Conservation (phyloP, 148 eudicot genomes). For the Drosera capensis region DNA sequence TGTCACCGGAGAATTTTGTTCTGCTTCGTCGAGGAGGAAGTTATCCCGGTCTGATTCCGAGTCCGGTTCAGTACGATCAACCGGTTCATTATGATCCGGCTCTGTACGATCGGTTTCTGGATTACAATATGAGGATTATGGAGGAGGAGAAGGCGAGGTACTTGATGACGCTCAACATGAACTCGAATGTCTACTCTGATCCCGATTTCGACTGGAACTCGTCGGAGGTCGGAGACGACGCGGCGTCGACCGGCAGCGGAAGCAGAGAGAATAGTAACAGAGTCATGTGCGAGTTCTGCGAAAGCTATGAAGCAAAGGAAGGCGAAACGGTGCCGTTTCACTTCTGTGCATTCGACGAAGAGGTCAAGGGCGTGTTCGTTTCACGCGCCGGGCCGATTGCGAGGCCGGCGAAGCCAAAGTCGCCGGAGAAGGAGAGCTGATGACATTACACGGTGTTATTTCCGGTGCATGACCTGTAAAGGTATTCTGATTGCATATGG, state of each 20-base stretch:
- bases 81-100: neutral
- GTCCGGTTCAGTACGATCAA: neutral
- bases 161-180: constrained; percentile 17
- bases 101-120: neutral
- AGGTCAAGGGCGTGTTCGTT: constrained; percentile 15
- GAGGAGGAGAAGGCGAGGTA: constrained; percentile 24
- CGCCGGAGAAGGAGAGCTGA: too few species aligned
- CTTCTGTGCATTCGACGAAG: constrained; percentile 27
- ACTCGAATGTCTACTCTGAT: constrained; percentile 23
- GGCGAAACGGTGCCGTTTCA: constrained; percentile 29
- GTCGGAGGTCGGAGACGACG: constrained; percentile 9
- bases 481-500: too few species aligned
- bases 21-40: constrained; percentile 16
- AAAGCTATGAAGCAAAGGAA: constrained; percentile 1
- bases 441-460: too few species aligned
- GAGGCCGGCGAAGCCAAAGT: constrained; percentile 20
- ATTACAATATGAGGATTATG: constrained; percentile 9
- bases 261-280: constrained; percentile 2
- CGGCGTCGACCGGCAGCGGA: constrained; percentile 9
- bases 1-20: constrained; percentile 10
- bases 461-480: too few species aligned
- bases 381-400: constrained; percentile 40
- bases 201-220: constrained; percentile 4
- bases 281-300: constrained; percentile 27
- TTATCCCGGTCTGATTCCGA: too few species aligned